Evolutionary conservation across 78 protist genomes (phyloP), one percentile per base, ranked within the genome.

Genomic region (Dictyostelium capitatum): DNA sequence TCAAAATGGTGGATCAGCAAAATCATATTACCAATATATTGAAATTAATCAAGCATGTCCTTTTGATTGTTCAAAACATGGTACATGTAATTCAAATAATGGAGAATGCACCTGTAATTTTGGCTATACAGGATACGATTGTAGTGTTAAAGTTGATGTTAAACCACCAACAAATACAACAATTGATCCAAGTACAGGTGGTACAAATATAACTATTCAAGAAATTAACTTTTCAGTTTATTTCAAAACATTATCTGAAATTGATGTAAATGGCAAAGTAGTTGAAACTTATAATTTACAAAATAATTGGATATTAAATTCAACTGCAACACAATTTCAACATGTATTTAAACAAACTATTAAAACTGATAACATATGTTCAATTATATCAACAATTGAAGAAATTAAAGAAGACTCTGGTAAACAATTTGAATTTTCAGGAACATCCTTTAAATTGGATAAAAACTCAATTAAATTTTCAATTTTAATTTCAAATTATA

Each of bases 361-460:
- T 51, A 10, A 10, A 12, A 10, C 56, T 51, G 9, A 51, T 10
- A 51, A 51, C 14, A 17, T 7, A 56, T 20, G 19, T 23, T 23
- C n/a, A 23, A 59, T 59, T 59, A 59, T 59, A 59, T 59, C 69
- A 23, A 59, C 69, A 59, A 59, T 59, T 59, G 69, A 59, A 59
- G 69, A 59, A 59, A 30, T 59, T 59, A 20, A 59, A 59, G n/a
- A n/a, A n/a, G n/a, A n/a, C 10, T 15, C 20, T 23, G 23, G 4
- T 23, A 59, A 59, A 59, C 69, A 59, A 59, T 59, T 19, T 23
- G 20, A 25, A 59, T 59, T 59, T 59, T 25, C 69, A 23, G 69
- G 10, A 23, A 59, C 23, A 10, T 10, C 20, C 23, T 59, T 59
- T 59, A 59, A 59, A 23, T 25, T 59, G 20, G 69, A 59, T 10